phyloP scores from a whole-genome alignment of 805 yeast genomes.

The Metschnikowia aberdeeniae region DNA sequence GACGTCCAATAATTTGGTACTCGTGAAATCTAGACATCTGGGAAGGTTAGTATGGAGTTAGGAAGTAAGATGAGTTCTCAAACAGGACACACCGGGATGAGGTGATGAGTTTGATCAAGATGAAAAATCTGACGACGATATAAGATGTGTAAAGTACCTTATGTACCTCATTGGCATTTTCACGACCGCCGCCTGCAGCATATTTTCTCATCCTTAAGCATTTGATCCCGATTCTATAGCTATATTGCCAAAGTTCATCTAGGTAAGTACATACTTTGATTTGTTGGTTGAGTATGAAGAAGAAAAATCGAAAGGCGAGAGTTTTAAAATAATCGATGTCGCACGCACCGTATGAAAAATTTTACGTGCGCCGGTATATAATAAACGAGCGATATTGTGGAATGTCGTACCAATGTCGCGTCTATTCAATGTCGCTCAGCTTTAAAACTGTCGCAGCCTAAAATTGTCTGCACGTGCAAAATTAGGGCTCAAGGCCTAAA shows the following conservation, averaged over 20 bases:
- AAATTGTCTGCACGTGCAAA: slow-evolving; percentile 1
- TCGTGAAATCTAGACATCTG: slow-evolving; percentile 94
- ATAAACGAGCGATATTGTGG: background rate
- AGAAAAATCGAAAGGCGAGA: slow-evolving; percentile 5
- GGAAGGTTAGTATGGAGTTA: slow-evolving; percentile 13
- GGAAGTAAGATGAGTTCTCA: background rate
- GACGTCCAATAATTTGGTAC: slow-evolving; percentile 99
- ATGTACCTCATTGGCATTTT: no score
- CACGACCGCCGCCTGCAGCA: no score
- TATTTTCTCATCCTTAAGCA: no score
- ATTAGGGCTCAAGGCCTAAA: slow-evolving; percentile 3
- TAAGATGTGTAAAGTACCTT: background rate
- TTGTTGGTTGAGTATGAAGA: slow-evolving; percentile 16
- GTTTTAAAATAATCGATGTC: slow-evolving; percentile 11
- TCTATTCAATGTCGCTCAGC: background rate
- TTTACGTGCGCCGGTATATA: slow-evolving; percentile 13
- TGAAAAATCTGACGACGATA: no score
- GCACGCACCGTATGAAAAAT: slow-evolving; percentile 17
- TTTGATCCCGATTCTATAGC: background rate
- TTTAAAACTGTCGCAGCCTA: background rate
- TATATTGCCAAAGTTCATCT: background rate
- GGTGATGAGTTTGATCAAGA: background rate
- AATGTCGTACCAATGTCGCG: slow-evolving; percentile 14
- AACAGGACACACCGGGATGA: no score
- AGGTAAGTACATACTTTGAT: slow-evolving; percentile 13